Percentiles rank a stretch among this genome's conserved stretches.
Conservation (phyloP, 1,284 basidiomycete species). For the Naganishia albida region DNA sequence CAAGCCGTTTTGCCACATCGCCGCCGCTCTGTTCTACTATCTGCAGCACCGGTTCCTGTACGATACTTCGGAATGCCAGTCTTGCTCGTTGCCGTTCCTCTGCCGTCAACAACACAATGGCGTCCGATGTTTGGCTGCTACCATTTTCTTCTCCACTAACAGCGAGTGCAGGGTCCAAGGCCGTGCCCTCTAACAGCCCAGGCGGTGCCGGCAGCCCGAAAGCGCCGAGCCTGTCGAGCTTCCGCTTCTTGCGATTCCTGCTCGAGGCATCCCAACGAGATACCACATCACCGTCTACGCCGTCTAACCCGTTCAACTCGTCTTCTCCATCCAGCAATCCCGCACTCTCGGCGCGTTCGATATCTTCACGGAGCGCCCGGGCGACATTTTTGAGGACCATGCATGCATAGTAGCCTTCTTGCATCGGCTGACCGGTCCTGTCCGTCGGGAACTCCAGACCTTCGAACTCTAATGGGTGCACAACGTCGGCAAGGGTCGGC, state of each 20-base stretch:
- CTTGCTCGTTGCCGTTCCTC: constrained; percentile 24
- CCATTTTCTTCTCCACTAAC: constrained; percentile 2
- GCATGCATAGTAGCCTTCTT: constrained; percentile 29
- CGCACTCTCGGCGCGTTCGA: constrained; percentile 18
- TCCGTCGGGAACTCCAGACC: constrained; percentile 27
- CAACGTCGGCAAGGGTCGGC: background rate
- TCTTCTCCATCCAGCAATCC: constrained; percentile 10
- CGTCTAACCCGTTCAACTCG: background rate
- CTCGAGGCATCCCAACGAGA: constrained; percentile 5
- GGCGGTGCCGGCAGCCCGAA: constrained; percentile 34
- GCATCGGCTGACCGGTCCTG: constrained; percentile 26
- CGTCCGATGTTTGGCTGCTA: background rate
- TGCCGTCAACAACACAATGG: constrained; percentile 1
- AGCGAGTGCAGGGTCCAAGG: constrained; percentile 4
- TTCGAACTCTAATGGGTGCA: constrained; percentile 19
- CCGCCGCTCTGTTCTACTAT: constrained; percentile 25
- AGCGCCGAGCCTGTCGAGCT: constrained; percentile 31
- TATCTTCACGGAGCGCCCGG: constrained; percentile 25
- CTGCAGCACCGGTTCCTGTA: constrained; percentile 30
- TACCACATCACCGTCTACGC: background rate
- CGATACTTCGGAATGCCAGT: constrained; percentile 23
- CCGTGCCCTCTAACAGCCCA: constrained; percentile 28
- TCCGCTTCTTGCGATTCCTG: constrained; percentile 29
- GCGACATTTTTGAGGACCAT: constrained; percentile 30
- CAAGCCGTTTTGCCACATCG: constrained; percentile 20